Percentiles rank a stretch among this genome's conserved stretches.
phyloP scores from a whole-genome alignment of 257 asterid genomes.

The Nicotiana obtusifolia region DNA sequence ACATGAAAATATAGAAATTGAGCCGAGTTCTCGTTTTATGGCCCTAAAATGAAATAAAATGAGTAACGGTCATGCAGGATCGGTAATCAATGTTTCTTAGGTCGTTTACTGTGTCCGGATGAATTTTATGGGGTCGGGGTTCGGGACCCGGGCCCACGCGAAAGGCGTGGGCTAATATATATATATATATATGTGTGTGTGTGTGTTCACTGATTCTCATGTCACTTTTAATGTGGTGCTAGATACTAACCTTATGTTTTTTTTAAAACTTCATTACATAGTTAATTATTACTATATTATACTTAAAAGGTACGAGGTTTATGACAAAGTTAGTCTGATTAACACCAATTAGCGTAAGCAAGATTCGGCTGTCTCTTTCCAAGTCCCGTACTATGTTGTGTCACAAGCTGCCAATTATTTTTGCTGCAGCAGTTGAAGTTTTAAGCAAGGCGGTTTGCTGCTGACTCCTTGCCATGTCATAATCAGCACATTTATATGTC shows the following conservation, averaged over 20 bases:
- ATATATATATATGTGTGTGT: no score
- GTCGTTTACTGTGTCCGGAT: no score
- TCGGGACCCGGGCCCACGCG: no score
- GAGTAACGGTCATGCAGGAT: no score
- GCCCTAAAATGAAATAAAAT: no score
- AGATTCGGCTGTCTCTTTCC: neutral
- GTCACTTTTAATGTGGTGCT: no score
- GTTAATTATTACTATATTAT: neutral
- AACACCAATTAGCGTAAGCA: neutral
- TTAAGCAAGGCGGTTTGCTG: neutral
- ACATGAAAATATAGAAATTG: neutral
- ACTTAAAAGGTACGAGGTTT: conserved; percentile 8
- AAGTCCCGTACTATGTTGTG: neutral
- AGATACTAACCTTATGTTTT: no score
- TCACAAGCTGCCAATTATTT: neutral
- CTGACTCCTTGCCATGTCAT: conserved; percentile 3
- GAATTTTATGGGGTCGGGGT: no score
- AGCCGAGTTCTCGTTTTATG: neutral
- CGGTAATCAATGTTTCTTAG: no score
- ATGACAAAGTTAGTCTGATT: neutral
- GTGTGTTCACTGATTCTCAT: neutral
- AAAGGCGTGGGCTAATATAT: no score
- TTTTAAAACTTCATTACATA: neutral
- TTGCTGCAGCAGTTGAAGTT: neutral
- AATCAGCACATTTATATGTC: neutral